Base-by-base conservation (phyloP, 495 filamentous ascomycete genomes). In the Penicillium roqueforti region DNA sequence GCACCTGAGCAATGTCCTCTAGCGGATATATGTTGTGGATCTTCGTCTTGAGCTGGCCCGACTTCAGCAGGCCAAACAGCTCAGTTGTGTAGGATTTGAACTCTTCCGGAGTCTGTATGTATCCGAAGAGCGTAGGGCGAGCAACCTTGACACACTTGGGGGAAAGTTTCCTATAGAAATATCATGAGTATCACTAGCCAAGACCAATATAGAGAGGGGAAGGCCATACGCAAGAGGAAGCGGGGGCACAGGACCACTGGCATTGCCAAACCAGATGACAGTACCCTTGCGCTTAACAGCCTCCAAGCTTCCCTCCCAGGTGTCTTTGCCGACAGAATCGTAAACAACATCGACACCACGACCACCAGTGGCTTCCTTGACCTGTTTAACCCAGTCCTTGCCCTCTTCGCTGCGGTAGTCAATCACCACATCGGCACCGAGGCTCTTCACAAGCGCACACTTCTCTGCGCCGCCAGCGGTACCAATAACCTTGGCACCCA, bases 201-300 rank as follows among this genome's bases (percentile, higher is more conserved):
- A 3, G 10, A 28, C 0, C 19, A 19, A 7, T n/a, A 16, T 41
- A 32, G 23, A 8, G 26, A 39, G 52, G 23, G 25, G 13, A 29
- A 16, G 10, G 13, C 4, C 47, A 69, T 67, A 84, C 69, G 78
- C 54, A 54, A 97, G 81, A 25, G 81, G 66, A 52, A 98, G 65
- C 4, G 92, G 91, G 39, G 83, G 83, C 4, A 95, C 89, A 5
- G 86, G 77, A 9, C 93, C 93, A 59, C 83, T 87, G 19, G 92
- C 87, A 73, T 96, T 97, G 29, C 93, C 93, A 75, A 92, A 97
- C 60, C 79, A 85, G 22, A 90, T 79, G 54, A 98, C 65, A n/a
- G 79, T 86, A 23, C 93, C 93, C 74, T 96, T 96, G 60, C 86
- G 73, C 61, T 82, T 87, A 18, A 95, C 72, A 55, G 82, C 83